Base-by-base conservation (phyloP, 140 eudicot genomes). In the Stevia rebaudiana region DNA sequence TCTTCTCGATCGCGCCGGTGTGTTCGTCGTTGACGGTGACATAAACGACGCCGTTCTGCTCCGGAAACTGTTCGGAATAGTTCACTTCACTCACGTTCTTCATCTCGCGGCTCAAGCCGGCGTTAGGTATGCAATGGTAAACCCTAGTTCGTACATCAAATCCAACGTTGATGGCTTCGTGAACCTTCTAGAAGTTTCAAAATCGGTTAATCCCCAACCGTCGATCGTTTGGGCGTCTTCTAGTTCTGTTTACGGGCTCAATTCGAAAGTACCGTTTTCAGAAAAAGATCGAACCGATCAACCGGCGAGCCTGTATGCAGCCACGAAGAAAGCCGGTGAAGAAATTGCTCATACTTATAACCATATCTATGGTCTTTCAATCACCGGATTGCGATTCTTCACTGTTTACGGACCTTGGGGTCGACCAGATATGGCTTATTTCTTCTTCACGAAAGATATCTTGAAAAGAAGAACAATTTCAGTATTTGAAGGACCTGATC, bases 361-460 rank as follows among this genome's bases (percentile, higher is more conserved):
- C 37, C 96, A 88, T 71, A 88, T 88, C 0, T 76, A 88, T 17
- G 96, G 96, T 10, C 74, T 88, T 8, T 88, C 96, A 0, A 76
- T 88, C 4, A 88, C 96, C 0, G 90, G 94, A 51, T 71, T 88
- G 37, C 72, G 94, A 1, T 88, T 88, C 36, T 89, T 89, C 36
- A 89, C 97, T 2, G 97, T 89, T 51, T 89, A 82, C 52, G 97
- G 97, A 18, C 97, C 97, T 8, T 89, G 97, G 97, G 96, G 97
- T 0, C 76, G 97, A 48, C 97, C 97, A 0, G 97, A 89, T 56
- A 89, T 89, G 97, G 97, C 97, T 6, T 89, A 89, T 68, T 85
- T 78, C 81, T 89, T 83, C 65, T 89, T 89, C 48, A 83, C 97
- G 0, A 89, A 61, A 68, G 90, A 89, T 72, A 89, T 89, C 4